Evolutionary conservation across 148 eudicot genomes (phyloP).

Genomic region (Vaccinium darrowii): DNA sequence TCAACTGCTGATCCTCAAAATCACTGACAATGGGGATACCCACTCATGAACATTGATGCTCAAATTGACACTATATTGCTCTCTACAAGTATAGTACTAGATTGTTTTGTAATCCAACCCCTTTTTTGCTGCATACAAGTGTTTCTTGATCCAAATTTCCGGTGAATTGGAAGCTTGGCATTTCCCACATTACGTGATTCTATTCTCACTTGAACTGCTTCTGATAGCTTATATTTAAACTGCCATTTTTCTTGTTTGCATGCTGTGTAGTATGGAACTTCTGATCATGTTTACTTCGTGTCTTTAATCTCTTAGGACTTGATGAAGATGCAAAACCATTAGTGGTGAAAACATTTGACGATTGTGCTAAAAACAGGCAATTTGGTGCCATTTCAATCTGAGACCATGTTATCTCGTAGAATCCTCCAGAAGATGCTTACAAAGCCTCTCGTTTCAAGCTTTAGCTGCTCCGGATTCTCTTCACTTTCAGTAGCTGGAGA

Average conservation of each 20-base stretch:
- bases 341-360: neutral
- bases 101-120: neutral
- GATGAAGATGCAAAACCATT: neutral
- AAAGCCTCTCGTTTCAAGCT: constrained; percentile 27
- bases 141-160: neutral
- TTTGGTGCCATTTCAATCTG: neutral
- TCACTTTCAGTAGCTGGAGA: constrained; percentile 41
- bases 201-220: neutral
- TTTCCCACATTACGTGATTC: neutral
- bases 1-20: neutral
- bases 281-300: neutral
- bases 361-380: neutral
- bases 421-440: constrained; percentile 17
- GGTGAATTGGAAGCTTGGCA: neutral
- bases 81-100: neutral
- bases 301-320: neutral
- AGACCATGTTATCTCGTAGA: neutral
- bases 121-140: neutral
- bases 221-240: neutral
- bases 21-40: neutral
- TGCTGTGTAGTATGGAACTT: neutral
- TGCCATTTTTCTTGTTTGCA: neutral
- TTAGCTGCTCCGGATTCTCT: constrained; percentile 29
- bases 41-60: neutral
- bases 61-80: neutral